Evolutionary conservation across 2,329 filamentous ascomycete genomes (phyloP).

Genomic region (Incumbomyces delicatus): DNA sequence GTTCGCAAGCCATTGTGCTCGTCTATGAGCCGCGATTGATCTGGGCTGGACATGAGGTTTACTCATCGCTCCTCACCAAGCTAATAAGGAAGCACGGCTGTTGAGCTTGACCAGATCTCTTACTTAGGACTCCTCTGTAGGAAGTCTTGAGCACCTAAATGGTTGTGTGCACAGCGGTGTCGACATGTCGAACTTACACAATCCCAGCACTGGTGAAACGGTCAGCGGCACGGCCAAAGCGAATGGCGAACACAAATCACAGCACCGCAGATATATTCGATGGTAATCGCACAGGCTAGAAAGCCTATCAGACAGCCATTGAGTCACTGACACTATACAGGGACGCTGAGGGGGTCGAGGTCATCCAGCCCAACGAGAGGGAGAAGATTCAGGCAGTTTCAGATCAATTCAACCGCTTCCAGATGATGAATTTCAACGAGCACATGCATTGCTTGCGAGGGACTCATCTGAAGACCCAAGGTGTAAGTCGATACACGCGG

Average conservation of each 20-base stretch:
- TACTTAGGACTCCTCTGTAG: too few relatives aligned
- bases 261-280: slow-evolving; percentile 5
- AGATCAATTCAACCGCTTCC: slow-evolving; percentile 15
- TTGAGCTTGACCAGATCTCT: too few relatives aligned
- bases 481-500: slow-evolving; percentile 10
- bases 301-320: neutral
- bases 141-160: too few relatives aligned
- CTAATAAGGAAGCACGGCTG: too few relatives aligned
- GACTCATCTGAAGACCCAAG: slow-evolving; percentile 16
- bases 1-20: too few relatives aligned
- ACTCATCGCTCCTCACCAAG: too few relatives aligned
- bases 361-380: slow-evolving; percentile 11
- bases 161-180: too few relatives aligned
- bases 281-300: slow-evolving; percentile 7
- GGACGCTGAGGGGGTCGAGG: slow-evolving; percentile 13
- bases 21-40: too few relatives aligned
- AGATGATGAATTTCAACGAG: slow-evolving; percentile 19
- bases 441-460: slow-evolving; percentile 14
- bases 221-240: slow-evolving; percentile 9
- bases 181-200: slow-evolving; percentile 2
- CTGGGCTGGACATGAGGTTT: too few relatives aligned
- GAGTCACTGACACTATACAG: too few relatives aligned
- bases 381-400: slow-evolving; percentile 13
- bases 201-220: slow-evolving; percentile 7
- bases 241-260: slow-evolving; percentile 6